Evolutionary conservation across 495 filamentous ascomycete species (phyloP), one percentile per base, ranked within the genome.

Genomic region (Pseudotulostoma volvatum): DNA sequence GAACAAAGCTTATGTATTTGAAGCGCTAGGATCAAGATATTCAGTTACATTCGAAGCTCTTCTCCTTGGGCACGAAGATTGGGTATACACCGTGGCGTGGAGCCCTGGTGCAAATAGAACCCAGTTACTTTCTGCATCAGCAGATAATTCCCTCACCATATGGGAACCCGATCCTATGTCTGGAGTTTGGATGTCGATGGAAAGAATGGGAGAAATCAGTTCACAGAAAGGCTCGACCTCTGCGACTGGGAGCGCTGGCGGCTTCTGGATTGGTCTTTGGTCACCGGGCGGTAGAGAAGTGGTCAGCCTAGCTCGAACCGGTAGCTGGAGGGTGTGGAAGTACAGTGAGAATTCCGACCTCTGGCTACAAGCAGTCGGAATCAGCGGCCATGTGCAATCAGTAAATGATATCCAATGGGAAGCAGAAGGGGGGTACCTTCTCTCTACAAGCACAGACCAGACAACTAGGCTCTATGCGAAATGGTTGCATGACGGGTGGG

Each of bases 231-330:
- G 90, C 9, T 85, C 86, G 2, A 94, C 86, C 7, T 92, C 88
- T 2, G 90, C 90, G 0, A 96, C 92, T 3, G 90, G 90, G 18
- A 93, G 86, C 56, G 81, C 84, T 3, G 90, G 90, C 46, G 90
- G 90, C 0, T 93, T 95, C 50, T 99, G 88, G 86, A 85, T 80
- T 23, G 86, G 86, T 31, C 68, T 95, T 1, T 97, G 92, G 92
- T 81, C 81, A 9, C 84, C 85, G 37, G 64, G 77, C 46, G 83
- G 83, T 4, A 64, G 66, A 4, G 66, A 71, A 18, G 74, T 95
- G 28, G 74, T 77, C 3, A 84, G 83, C 45, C 70, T 96, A 28
- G 84, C 85, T 7, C 78, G 87, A 34, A 95, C 88, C 16, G 90
- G 90, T 32, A 85, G 84, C 48, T 97, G 92, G 90, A 71, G 92